Evolutionary conservation across 768 basidiomycete genomes (phyloP), one percentile per base, ranked within the genome.

Genomic region (Lactarius pseudohatsudake): DNA sequence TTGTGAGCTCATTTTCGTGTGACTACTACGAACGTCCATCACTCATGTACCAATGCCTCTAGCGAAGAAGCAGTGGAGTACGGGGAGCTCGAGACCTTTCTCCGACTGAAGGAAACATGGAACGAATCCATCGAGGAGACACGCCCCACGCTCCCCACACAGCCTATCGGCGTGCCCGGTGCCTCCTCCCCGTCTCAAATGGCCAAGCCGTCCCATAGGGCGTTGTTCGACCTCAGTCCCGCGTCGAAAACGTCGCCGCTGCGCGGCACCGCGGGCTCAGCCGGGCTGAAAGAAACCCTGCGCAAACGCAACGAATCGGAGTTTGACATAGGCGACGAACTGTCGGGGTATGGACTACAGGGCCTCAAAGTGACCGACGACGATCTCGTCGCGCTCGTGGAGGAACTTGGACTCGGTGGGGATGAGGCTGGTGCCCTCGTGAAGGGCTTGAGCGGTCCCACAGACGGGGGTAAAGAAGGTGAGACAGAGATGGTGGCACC

Each of bases 31-130:
- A 61, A 58, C 30, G 41, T 57, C 58, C 62, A 50, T 53, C 70
- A 62, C 47, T 18, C 22, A 13, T 0, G 36, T 22, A 38, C 57
- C 13, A 22, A 34, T 41, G 22, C 47, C 5, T 40, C 15, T 43
- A 93, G 91, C 69, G 93, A 94, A 79, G 90, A 91, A 71, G 91
- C 93, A 9, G 92, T 93, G 38, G 92, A 94, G 76, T 86, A 82
- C 72, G 84, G 79, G 66, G 89, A 91, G 69, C 85, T 94, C 28
- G 85, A 87, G 36, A 77, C 72, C 1, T 94, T 91, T 77, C 79
- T 94, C 38, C 85, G 89, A 16, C 81, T 88, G 26, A 88, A 89
- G 8, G 92, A 94, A 71, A 77, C 79, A 16, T 94, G 86, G 83
- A 79, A 89, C 63, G 78, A 78, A 2, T 76, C 74, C 8, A 76